Evolutionary conservation across 2,329 filamentous ascomycete species (phyloP), one percentile per base, ranked within the genome.

Genomic region (Pestalotiopsis fici): DNA sequence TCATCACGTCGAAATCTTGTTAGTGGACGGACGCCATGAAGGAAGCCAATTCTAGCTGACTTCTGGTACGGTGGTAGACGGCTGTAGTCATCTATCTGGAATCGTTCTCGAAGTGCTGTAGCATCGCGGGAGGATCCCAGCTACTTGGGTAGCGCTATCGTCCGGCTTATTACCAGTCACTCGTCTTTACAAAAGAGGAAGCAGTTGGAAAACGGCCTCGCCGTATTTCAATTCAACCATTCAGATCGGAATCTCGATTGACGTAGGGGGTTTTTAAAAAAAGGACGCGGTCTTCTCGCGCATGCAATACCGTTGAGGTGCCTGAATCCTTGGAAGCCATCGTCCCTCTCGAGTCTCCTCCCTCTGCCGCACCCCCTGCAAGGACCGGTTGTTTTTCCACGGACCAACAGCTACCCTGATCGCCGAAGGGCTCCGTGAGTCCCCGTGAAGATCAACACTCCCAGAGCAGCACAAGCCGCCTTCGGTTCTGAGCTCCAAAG

Each of bases 71-170:
- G 21, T 64, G 50, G 5, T n/a, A 18, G 31, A 15, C 28, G 11
- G 15, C 28, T 35, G 18, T n/a, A 21, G 9, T 64, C 27, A 64
- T 64, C 43, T 63, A 54, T 54, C 60, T 54, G 62, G 50, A 55
- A 64, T 64, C 43, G 62, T 64, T 54, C 62, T 64, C 43, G 62
- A 35, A 64, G 28, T 55, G 23, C 47, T 25, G 62, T 64, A 47
- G 27, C 62, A 64, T 64, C 62, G 27, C 21, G 62, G 25, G 31
- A 56, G 47, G 62, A 21, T 35, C 50, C 28, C 59, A 50, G 21
- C 37, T 62, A 62, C 39, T 28, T 62, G 59, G 37, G 59, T 62
- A 62, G 31, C 27, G 31, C 21, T 60, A 27, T 12, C n/a, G 28
- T 37, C 57, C n/a, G n/a, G n/a, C 31, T 60, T 27, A 35, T 15